Base-by-base conservation (phyloP, 2,329 filamentous ascomycete genomes). In the Ascochyta koolunga region DNA sequence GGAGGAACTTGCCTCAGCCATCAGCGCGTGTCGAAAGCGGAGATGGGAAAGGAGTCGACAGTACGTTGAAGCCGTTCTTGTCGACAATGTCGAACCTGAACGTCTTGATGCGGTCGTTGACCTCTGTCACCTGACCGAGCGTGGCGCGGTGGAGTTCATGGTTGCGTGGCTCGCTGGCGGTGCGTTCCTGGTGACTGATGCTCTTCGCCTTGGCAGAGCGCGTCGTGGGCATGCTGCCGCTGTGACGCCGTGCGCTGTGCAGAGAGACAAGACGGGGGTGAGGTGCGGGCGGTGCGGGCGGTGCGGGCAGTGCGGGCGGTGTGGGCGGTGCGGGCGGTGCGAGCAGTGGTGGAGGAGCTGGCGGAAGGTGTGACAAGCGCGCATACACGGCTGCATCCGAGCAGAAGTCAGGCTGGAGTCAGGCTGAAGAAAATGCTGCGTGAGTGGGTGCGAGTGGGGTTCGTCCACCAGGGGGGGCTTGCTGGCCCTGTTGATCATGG, bases 131-230 rank as follows among this genome's bases (percentile, higher is more conserved):
- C 36, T 80, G 75, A 37, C 79, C 78, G 9, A 96, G 68, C 3
- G 78, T 81, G 15, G 91, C 88, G 2, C 76, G 75, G 69, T 90
- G 83, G 6, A 92, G 76, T 15, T 83, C 83, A 56, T 83, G 77
- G 53, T 89, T 85, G 52, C 91, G 86, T 36, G 88, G 89, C 69
- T 95, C 89, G 33, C 82, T 76, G 3, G 89, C 87, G 10, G 91
- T 96, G 47, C 90, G 83, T 61, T 91, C 84, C 54, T 89, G 78
- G 67, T 95, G 90, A 56, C 70, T 74, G 37, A 61, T 61, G 40
- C 52, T 46, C 44, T 56, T 66, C 44, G 66, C 62, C 68, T 69
- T 70, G 18, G 67, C 64, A 37, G 69, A 71, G 43, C 64, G 65
- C 41, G 67, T 60, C 56, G 66, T 67, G 25, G 65, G 60, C 68